Evolutionary conservation across 352 stramenopile genomes (phyloP).

Genomic region (Peronospora belbahrii): DNA sequence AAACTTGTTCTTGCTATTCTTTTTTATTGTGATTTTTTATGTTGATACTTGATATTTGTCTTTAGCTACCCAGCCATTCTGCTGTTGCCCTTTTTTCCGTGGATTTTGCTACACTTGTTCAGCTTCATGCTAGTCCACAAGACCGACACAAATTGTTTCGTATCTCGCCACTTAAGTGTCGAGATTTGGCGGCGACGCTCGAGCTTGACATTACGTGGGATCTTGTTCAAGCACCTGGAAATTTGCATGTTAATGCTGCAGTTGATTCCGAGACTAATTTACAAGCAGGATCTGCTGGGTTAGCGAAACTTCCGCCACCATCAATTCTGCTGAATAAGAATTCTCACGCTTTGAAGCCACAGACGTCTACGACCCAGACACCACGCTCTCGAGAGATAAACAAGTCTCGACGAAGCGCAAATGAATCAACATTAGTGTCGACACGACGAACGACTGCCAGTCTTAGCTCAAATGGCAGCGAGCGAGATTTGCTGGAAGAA

Average conservation of each 20-base stretch:
- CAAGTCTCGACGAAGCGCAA: constrained; percentile 13
- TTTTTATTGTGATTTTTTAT: no score
- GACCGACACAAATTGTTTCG: constrained; percentile 47
- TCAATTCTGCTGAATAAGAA: constrained; percentile 31
- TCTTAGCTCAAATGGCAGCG: constrained; percentile 52
- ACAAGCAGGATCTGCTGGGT: constrained; percentile 1
- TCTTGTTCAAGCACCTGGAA: constrained; percentile 21
- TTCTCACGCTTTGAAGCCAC: constrained; percentile 1
- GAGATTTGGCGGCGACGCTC: constrained; percentile 59
- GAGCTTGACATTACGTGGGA: constrained; percentile 77
- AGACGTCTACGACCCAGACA: constrained; percentile 17
- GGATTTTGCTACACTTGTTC: constrained; percentile 65
- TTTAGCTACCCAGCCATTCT: constrained; percentile 67
- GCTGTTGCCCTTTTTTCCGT: constrained; percentile 67
- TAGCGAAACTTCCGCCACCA: constrained; percentile 31
- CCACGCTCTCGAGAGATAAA: constrained; percentile 7
- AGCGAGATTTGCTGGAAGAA: constrained; percentile 38
- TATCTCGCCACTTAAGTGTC: constrained; percentile 64
- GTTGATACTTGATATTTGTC: no score
- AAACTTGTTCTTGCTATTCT: not conserved
- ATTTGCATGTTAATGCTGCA: constrained; percentile 5
- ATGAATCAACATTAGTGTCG: constrained; percentile 31
- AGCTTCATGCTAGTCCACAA: constrained; percentile 29
- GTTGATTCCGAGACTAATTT: constrained; percentile 22
- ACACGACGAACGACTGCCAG: constrained; percentile 49